Evolutionary conservation across 495 filamentous ascomycete genomes (phyloP).

Genomic region (Aspergillus nidulans): DNA sequence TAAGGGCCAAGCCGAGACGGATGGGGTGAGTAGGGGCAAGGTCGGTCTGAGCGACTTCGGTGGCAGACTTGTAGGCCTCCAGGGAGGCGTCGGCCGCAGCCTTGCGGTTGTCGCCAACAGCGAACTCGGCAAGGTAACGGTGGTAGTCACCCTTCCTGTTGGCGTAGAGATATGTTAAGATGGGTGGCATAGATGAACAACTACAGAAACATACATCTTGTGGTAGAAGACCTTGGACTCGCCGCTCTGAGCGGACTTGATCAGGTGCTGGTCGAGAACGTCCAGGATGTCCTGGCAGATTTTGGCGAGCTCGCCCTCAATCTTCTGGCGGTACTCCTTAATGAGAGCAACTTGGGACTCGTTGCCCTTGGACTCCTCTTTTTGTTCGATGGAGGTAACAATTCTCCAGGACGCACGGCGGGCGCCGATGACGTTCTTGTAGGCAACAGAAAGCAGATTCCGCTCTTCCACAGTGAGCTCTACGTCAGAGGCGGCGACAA

Average conservation of each 20-base stretch:
- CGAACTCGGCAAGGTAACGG: slow-evolving; percentile 98
- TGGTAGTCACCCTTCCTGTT: slow-evolving; percentile 99
- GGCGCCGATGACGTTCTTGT: slow-evolving; percentile 99
- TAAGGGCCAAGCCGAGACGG: slow-evolving; percentile 94
- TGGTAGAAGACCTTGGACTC: slow-evolving; percentile 99
- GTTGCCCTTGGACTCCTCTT: slow-evolving; percentile 99
- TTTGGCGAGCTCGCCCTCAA: slow-evolving; percentile 96
- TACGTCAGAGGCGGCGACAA: slow-evolving; percentile 89
- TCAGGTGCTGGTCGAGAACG: slow-evolving; percentile 93
- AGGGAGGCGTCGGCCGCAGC: slow-evolving; percentile 91
- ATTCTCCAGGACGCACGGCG: slow-evolving; percentile 99
- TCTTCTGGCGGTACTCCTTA: slow-evolving; percentile 99
- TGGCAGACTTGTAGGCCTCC: slow-evolving; percentile 97
- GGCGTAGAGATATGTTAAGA: slow-evolving; percentile 11
- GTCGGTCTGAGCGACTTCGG: slow-evolving; percentile 96
- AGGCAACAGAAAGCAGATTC: slow-evolving; percentile 97
- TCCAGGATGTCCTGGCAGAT: slow-evolving; percentile 99
- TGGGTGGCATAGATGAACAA: background rate
- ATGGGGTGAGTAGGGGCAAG: slow-evolving; percentile 98
- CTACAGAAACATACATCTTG: slow-evolving; percentile 80
- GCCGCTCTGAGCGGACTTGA: slow-evolving; percentile 91
- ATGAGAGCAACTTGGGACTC: slow-evolving; percentile 86
- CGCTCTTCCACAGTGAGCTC: slow-evolving; percentile 98
- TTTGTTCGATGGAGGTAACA: slow-evolving; percentile 99
- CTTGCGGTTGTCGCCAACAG: slow-evolving; percentile 96